These are phyloP conservation scores for Fusarium mangiferae DNA, from an alignment of 2,329 filamentous ascomycete species.

Conservation along the genomic window DNA sequence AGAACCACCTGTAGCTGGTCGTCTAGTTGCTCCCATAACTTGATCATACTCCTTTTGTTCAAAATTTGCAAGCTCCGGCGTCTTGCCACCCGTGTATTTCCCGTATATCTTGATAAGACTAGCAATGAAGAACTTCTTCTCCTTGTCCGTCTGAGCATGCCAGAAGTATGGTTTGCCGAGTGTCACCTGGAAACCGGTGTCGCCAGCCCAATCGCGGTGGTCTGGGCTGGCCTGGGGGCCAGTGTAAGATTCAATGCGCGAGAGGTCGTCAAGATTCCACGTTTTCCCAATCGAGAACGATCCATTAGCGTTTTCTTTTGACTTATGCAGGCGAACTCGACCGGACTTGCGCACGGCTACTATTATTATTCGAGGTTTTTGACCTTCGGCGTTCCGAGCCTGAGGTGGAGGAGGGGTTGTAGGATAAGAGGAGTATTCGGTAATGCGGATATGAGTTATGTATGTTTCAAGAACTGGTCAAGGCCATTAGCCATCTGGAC, in stretches of 20 bases:
- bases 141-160: constrained; percentile 91
- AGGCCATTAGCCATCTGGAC: constrained; percentile 8
- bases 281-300: constrained; percentile 98
- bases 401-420: constrained; percentile 86
- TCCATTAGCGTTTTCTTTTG: constrained; percentile 92
- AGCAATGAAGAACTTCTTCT: constrained; percentile 98
- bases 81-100: constrained; percentile 91
- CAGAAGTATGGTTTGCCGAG: constrained; percentile 97
- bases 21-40: constrained; percentile 70
- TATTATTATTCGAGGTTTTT: constrained; percentile 92
- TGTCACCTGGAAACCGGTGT: constrained; percentile 86
- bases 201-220: constrained; percentile 81
- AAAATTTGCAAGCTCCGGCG: constrained; percentile 84
- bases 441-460: constrained; percentile 95
- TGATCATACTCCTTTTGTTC: constrained; percentile 81
- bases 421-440: constrained; percentile 85
- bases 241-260: constrained; percentile 83
- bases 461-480: constrained; percentile 77
- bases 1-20: constrained; percentile 44
- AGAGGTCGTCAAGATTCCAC: constrained; percentile 94
- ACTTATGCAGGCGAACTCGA: constrained; percentile 94
- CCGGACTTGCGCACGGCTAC: constrained; percentile 93
- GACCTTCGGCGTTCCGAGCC: constrained; percentile 73
- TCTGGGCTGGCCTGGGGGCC: constrained; percentile 66
- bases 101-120: constrained; percentile 95